Percentiles rank a stretch among this genome's conserved stretches.
Conservation (phyloP, 2,329 filamentous ascomycete species). For the Phyllosticta citribraziliensis region DNA sequence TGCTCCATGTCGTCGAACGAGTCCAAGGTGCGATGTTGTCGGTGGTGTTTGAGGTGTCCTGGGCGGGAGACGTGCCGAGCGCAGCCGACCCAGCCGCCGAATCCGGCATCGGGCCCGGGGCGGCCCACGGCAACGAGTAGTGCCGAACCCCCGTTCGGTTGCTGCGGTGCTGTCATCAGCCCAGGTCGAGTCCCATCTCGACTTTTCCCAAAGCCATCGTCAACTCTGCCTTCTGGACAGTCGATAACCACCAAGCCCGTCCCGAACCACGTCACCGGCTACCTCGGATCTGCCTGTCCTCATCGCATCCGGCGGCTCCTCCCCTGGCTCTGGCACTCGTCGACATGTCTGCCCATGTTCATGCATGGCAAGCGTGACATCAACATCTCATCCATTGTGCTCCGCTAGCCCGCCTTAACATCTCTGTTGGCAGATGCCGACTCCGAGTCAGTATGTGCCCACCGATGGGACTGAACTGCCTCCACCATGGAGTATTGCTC, state of each 20-base stretch:
- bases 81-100: too few species aligned
- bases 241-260: neutral
- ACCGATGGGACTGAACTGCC: conserved; percentile 10
- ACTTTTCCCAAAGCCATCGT: neutral
- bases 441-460: conserved; percentile 13
- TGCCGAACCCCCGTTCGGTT: neutral
- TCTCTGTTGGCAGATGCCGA: neutral
- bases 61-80: too few species aligned
- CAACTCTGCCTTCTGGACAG: neutral
- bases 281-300: neutral
- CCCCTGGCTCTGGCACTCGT: neutral
- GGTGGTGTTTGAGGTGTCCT: too few species aligned
- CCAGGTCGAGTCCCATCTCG: neutral
- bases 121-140: neutral
- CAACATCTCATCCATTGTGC: neutral
- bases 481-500: conserved; percentile 14
- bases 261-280: neutral
- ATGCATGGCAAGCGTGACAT: neutral
- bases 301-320: neutral
- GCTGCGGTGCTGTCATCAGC: neutral
- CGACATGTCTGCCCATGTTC: neutral
- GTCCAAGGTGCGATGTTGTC: too few species aligned
- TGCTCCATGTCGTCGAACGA: too few species aligned
- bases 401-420: neutral
- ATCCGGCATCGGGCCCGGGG: too few species aligned